phyloP scores from a whole-genome alignment of 306 rosid genomes.

The Prunus salicina region DNA sequence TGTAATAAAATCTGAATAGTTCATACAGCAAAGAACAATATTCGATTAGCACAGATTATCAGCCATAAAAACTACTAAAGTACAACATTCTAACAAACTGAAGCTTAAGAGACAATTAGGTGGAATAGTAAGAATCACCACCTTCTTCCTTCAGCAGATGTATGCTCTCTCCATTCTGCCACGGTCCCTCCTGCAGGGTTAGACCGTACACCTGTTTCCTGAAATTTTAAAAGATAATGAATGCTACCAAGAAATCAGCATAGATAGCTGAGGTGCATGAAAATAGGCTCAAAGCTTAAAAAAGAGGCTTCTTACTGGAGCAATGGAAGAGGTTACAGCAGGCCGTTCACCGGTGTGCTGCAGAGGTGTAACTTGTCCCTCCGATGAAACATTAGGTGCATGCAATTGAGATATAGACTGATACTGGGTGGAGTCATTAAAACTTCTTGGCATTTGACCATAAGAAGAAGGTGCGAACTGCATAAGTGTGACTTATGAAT shows the following conservation, averaged over 20 bases:
- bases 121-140: slow-evolving; percentile 30
- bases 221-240: slow-evolving; percentile 22
- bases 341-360: slow-evolving; percentile 50
- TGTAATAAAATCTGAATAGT: slow-evolving; percentile 76
- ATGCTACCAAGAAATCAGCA: not conserved
- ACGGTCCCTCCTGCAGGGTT: slow-evolving; percentile 35
- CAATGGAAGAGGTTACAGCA: slow-evolving; percentile 34
- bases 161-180: slow-evolving; percentile 86
- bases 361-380: slow-evolving; percentile 38
- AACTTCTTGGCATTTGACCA: slow-evolving; percentile 65
- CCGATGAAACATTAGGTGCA: slow-evolving; percentile 45
- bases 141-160: slow-evolving; percentile 83
- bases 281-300: not conserved
- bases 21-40: not conserved
- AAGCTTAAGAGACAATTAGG: not conserved
- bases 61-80: slow-evolving; percentile 4
- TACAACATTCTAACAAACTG: not conserved
- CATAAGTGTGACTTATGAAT: slow-evolving; percentile 24
- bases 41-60: slow-evolving; percentile 3
- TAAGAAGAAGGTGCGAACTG: slow-evolving; percentile 65
- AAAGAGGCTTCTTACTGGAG: slow-evolving; percentile 43
- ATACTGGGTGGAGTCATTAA: slow-evolving; percentile 44
- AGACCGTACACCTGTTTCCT: slow-evolving; percentile 48
- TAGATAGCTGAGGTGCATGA: not conserved
- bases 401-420: slow-evolving; percentile 62